Evolutionary conservation across 768 basidiomycete genomes (phyloP), one percentile per base, ranked within the genome.

Genomic region (Gloeophyllum trabeum): DNA sequence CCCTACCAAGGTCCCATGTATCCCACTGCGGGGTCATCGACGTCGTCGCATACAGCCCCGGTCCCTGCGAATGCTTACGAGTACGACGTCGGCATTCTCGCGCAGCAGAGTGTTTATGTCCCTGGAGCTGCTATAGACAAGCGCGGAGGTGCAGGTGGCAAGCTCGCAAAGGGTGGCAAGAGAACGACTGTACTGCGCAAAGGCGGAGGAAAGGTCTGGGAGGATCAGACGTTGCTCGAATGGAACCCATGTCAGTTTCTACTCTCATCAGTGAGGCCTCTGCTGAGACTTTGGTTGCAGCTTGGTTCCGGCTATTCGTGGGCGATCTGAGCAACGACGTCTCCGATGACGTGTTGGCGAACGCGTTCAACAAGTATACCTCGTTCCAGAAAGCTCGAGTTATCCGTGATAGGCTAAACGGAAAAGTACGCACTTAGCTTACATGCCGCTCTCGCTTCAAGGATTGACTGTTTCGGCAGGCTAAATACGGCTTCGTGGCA

Each of bases 281-380:
- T 48, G n/a, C n/a, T n/a, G 37, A 51, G 48, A 23, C 53, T 22
- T 1, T 34, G 35, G 32, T 34, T 43, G 5, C 44, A 94, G 92
- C 88, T 12, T 97, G 93, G 93, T 99, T 94, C 66, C 79, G 96
- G 22, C 65, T 99, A 32, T 99, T 99, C 55, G 92, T 98, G 18
- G 96, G 96, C 32, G 94, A 99, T 61, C 73, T 98, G 25, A 94
- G 92, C 54, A 98, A 98, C 56, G 96, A 98, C 62, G 92, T 98
- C 32, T 92, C 90, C 39, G 96, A 98, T 55, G 90, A 96, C 50
- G 85, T 94, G 14, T 74, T 98, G 14, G 66, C 88, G 39, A 88
- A 87, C 50, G 93, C 93, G 12, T 99, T 99, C 63, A 82, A 79
- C 61, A 86, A 88, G 61, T 98, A 94, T 57, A 61, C 86, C 0